Evolutionary conservation across 331 rosid genomes (phyloP), one percentile per base, ranked within the genome.

Genomic region (Pyracantha coccinea): DNA sequence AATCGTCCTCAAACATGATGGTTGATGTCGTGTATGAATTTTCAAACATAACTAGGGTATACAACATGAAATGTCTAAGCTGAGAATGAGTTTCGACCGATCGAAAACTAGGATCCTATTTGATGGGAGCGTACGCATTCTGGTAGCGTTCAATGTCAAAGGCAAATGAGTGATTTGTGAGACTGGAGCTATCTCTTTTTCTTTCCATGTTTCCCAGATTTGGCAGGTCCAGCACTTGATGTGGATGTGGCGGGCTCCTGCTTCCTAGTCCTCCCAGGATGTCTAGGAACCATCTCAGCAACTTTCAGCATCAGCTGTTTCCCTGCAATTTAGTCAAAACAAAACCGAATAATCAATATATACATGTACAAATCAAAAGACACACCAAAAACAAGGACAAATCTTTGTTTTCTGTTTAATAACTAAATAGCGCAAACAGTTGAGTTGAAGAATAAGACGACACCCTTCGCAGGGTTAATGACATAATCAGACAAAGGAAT

Each of bases 251-350:
- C 78, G 1, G 86, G 45, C 70, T 86, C 88, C 74, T 79, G 85
- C 81, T 86, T 83, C 85, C 72, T 86, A 4, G 78, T 69, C 80
- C 89, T 80, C 45, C 80, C 86, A 9, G 88, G 85, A 79, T 87
- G 88, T 31, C 83, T 75, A 3, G 90, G 88, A 60, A 86, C 88
- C 80, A 86, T 70, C 73, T 84, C 88, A 2, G 86, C 83, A 8
- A 86, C 32, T 60, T 59, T 78, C 4, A 79, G 77, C 90, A 86
- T 81, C 74, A 86, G 71, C 66, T 79, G 77, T 69, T 84, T 87
- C 60, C 85, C 90, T 87, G 82, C 38, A 81, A 69, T 44, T 44
- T 38, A 62, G 21, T 59, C 59, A 72, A 32, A 52, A 29, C 0
- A 5, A 27, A 68, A 12, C 38, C 10, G 8, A 60, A 3, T 4